These are phyloP conservation scores for Arabidopsis hybrid DNA, from an alignment of 441 rosid species.

Conservation along the genomic window DNA sequence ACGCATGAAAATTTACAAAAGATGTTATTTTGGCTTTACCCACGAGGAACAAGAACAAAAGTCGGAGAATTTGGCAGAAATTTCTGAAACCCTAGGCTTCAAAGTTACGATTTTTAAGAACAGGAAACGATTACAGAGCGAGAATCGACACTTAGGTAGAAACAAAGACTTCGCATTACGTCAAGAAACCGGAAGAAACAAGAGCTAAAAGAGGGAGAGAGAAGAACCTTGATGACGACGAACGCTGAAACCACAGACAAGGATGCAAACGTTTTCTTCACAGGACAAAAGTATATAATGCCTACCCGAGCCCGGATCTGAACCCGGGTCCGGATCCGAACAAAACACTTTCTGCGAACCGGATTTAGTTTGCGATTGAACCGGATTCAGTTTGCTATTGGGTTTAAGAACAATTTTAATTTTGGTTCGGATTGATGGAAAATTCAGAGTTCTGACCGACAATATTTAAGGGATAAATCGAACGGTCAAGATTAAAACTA, in stretches of 20 bases:
- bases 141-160: background rate
- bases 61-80: background rate
- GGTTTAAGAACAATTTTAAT: background rate
- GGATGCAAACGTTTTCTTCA: background rate
- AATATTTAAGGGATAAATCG: no score
- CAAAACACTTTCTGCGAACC: background rate
- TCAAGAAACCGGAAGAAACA: background rate
- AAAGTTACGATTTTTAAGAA: background rate
- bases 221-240: slow-evolving; percentile 32
- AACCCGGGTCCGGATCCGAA: background rate
- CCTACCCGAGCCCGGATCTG: background rate
- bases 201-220: slow-evolving; percentile 6
- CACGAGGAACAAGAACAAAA: background rate
- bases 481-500: no score
- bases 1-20: background rate
- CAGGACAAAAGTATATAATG: slow-evolving; percentile 6
- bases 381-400: slow-evolving; percentile 1
- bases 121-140: slow-evolving; percentile 1
- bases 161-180: background rate
- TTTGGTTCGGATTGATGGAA: background rate
- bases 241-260: background rate
- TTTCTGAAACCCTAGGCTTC: slow-evolving; percentile 17
- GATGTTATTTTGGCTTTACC: background rate
- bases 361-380: background rate
- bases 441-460: background rate